phyloP scores from a whole-genome alignment of 2,329 filamentous ascomycete species.

The Madurella fahalii region DNA sequence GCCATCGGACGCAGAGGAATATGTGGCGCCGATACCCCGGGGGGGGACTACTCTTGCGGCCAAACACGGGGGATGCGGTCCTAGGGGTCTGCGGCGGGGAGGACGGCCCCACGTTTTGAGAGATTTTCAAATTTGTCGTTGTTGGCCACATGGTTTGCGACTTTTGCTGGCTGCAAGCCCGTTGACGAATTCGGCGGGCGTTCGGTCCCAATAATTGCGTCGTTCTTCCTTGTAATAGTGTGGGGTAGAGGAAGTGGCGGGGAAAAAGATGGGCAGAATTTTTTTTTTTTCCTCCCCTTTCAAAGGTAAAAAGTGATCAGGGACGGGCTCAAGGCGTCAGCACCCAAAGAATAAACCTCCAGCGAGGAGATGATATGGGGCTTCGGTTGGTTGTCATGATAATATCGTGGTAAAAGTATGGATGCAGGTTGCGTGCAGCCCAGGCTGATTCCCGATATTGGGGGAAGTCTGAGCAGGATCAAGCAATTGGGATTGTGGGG shows the following conservation, averaged over 20 bases:
- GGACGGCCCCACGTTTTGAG: conserved; percentile 35
- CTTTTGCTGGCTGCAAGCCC: conserved; percentile 12
- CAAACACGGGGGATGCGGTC: conserved; percentile 31
- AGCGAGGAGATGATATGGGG: conserved; percentile 40
- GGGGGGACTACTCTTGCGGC: conserved; percentile 28
- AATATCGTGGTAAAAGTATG: conserved; percentile 32
- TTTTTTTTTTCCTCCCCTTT: neutral
- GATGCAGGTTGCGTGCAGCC: conserved; percentile 24
- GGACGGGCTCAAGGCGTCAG: conserved; percentile 38
- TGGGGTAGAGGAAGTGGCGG: conserved; percentile 26
- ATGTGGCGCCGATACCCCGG: conserved; percentile 18
- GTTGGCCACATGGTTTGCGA: conserved; percentile 34
- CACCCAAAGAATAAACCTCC: conserved; percentile 43
- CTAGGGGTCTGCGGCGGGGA: conserved; percentile 43
- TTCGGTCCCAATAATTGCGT: conserved; percentile 15
- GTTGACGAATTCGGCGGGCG: conserved; percentile 16
- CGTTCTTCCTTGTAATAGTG: conserved; percentile 16
- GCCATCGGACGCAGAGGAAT: conserved; percentile 24
- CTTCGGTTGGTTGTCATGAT: conserved; percentile 46
- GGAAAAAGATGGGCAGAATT: conserved; percentile 6
- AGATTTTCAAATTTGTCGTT: conserved; percentile 34
- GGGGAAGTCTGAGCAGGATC: conserved; percentile 15
- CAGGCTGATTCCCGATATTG: conserved; percentile 25
- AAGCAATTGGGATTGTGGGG: conserved; percentile 12
- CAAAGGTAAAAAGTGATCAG: conserved; percentile 21